A percentile compares a stretch with the other conserved stretches of the same genome.
Evolutionary conservation across 768 basidiomycete species (phyloP).

Genomic region (Suillus clintonianus): DNA sequence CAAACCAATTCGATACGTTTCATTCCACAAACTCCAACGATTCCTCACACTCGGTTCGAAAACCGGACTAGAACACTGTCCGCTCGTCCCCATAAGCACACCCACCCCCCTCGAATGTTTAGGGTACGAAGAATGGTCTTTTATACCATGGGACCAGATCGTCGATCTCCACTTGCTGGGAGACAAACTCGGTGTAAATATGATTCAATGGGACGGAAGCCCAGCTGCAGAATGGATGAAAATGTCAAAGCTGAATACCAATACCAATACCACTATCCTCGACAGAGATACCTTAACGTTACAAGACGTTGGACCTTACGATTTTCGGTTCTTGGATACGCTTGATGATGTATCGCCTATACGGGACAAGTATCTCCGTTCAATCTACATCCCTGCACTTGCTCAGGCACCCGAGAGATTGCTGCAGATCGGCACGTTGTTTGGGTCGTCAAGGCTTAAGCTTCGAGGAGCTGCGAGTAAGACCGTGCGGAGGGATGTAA

Average conservation of each 20-base stretch:
- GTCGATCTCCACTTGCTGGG: constrained; percentile 51
- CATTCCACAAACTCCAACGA: constrained; percentile 49
- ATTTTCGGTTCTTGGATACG: too few species aligned
- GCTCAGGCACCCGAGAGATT: not conserved
- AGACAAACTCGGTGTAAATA: not conserved
- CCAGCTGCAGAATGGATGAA: not conserved
- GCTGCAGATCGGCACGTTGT: constrained; percentile 24
- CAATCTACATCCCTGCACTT: constrained; percentile 27
- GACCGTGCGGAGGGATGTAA: constrained; percentile 46
- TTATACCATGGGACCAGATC: constrained; percentile 71
- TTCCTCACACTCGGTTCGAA: constrained; percentile 52
- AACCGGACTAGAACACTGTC: constrained; percentile 54
- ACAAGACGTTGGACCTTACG: too few species aligned
- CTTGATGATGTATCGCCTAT: constrained; percentile 21
- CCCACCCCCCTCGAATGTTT: constrained; percentile 56
- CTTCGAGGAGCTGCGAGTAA: constrained; percentile 44
- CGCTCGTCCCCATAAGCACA: constrained; percentile 33
- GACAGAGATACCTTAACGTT: constrained; percentile 35
- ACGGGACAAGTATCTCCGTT: constrained; percentile 43
- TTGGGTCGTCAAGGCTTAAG: constrained; percentile 71
- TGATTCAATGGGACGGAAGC: not conserved
- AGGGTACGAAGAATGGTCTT: constrained; percentile 60
- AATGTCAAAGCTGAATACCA: constrained; percentile 9
- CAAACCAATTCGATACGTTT: constrained; percentile 60
- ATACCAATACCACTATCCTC: constrained; percentile 17